Conservation (phyloP, 495 filamentous ascomycete species). For the Penicillium lividum region DNA sequence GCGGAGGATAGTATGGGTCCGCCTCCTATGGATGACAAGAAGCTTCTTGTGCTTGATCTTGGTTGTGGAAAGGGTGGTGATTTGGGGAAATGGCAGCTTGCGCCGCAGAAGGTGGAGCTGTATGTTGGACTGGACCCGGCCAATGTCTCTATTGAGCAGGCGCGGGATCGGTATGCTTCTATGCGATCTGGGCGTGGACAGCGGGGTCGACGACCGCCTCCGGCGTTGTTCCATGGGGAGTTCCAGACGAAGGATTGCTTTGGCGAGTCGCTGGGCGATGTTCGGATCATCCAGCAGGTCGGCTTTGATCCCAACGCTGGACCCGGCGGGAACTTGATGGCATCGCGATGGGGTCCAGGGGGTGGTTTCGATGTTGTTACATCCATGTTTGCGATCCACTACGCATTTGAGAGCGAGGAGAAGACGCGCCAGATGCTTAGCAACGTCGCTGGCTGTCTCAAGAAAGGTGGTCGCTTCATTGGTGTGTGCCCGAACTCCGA, state of each 20-base stretch:
- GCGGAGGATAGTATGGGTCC: slow-evolving; percentile 53
- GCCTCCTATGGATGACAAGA: slow-evolving; percentile 43
- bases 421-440: slow-evolving; percentile 89
- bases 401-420: slow-evolving; percentile 89
- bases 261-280: slow-evolving; percentile 72
- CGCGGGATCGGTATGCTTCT: slow-evolving; percentile 73
- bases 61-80: slow-evolving; percentile 98
- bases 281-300: slow-evolving; percentile 76
- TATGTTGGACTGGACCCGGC: slow-evolving; percentile 95
- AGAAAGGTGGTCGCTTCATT: slow-evolving; percentile 91
- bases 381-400: slow-evolving; percentile 99
- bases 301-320: slow-evolving; percentile 74
- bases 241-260: slow-evolving; percentile 92
- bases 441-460: slow-evolving; percentile 86
- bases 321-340: slow-evolving; percentile 56
- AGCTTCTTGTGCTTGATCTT: slow-evolving; percentile 82
- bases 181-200: slow-evolving; percentile 65
- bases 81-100: slow-evolving; percentile 90
- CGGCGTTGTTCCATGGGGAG: slow-evolving; percentile 72
- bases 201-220: slow-evolving; percentile 57
- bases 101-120: slow-evolving; percentile 78
- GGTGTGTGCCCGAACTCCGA: slow-evolving; percentile 94
- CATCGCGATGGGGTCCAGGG: slow-evolving; percentile 54
- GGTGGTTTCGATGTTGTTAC: slow-evolving; percentile 92
- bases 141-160: slow-evolving; percentile 87